Conservation (phyloP, 257 asterid species). For the Solanum etuberosum region DNA sequence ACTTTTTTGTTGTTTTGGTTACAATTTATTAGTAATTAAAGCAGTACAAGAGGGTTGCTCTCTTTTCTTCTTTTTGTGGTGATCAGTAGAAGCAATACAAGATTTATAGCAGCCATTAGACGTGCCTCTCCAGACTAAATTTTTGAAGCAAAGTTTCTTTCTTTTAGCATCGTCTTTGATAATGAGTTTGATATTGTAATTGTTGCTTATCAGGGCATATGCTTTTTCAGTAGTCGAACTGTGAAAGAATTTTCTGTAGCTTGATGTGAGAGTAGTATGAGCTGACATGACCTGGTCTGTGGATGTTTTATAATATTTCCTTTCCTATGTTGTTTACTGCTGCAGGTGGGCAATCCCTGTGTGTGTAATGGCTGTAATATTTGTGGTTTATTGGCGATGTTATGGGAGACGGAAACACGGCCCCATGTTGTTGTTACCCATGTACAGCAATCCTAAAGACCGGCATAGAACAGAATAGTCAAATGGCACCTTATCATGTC, state of each 20-base stretch:
- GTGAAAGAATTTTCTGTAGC: not conserved
- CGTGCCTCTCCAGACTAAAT: not conserved
- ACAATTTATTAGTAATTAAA: not conserved
- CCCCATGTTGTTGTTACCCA: slow-evolving; percentile 54
- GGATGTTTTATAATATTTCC: not conserved
- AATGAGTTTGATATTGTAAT: not conserved
- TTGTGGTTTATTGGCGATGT: slow-evolving; percentile 78
- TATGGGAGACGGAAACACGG: slow-evolving; percentile 68
- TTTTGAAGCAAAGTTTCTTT: not conserved
- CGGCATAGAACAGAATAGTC: slow-evolving; percentile 72
- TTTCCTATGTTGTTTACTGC: not conserved
- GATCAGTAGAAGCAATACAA: not conserved
- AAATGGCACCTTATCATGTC: not conserved
- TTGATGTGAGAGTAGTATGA: not conserved
- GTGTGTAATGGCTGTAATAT: slow-evolving; percentile 27
- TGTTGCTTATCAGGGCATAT: not conserved
- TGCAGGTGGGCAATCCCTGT: slow-evolving; percentile 95
- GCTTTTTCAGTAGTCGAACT: not conserved
- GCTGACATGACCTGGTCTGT: not conserved
- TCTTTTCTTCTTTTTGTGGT: not conserved
- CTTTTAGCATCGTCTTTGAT: not conserved
- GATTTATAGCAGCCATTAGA: not conserved
- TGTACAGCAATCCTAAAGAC: slow-evolving; percentile 62
- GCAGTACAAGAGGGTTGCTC: not conserved
- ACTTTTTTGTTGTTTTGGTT: not conserved